Evolutionary conservation across 106 monocot species (phyloP), one percentile per base, ranked within the genome.

Genomic region (Phalaenopsis aphrodite): DNA sequence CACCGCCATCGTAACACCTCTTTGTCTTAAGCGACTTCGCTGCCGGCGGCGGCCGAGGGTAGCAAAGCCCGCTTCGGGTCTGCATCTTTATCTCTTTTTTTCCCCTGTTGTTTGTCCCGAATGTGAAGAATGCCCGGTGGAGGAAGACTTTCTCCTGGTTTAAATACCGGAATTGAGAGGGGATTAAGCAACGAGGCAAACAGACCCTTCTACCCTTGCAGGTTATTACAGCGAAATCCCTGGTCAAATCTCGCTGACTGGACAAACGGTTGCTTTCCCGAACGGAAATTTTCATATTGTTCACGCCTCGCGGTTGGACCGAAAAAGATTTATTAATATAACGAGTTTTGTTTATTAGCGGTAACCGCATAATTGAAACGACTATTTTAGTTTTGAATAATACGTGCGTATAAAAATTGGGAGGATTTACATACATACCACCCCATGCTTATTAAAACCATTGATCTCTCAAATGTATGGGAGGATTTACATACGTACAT

Each of bases 231-330:
- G 4, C 9, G 2, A 39, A 38, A 5, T 21, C 69, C 37, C 39
- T 14, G 68, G 68, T 38, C 68, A 74, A 42, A 74, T 74, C 36
- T 74, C 74, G 74, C 43, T 74, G 43, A 45, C 74, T 2, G 19
- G 18, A 74, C 19, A 6, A 61, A 69, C 69, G 52, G 69, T 69
- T 30, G 69, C 37, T 37, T 69, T 69, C 12, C 30, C 69, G 14
- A 38, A 39, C 39, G 38, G 69, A 21, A 61, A 61, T 21, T 21
- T 21, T 18, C 61, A 4, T 21, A 18, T 61, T 18, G 21, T 18
- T 61, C 5, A n/a, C 61, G 56, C 56, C 56, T 17, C 17, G 14
- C 3, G 56, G 30, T 30, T 30, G 30, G 10, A 56, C 2, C 10
- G 8, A 56, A 56, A 8, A 11, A 17, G 30, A 45, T 3, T 45